Evolutionary conservation across 768 basidiomycete genomes (phyloP).

Genomic region (Boletus subparvulus): DNA sequence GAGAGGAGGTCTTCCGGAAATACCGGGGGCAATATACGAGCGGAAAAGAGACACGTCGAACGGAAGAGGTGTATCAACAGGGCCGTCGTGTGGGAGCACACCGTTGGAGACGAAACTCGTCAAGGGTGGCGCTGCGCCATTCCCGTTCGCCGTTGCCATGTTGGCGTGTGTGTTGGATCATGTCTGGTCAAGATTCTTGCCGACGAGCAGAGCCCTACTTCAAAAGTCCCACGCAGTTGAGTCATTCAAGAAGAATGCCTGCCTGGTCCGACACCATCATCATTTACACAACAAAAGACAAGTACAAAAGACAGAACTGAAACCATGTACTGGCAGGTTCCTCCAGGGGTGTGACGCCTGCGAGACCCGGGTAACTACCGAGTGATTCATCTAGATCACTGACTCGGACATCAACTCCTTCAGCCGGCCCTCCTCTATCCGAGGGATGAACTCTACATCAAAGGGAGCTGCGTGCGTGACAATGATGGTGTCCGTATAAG

Average conservation of each 20-base stretch:
- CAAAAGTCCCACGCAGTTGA: too few relatives aligned
- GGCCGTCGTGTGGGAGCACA: slow-evolving; percentile 24
- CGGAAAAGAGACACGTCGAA: slow-evolving; percentile 75
- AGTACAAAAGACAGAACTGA: too few relatives aligned
- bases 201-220: not conserved
- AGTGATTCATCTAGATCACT: not conserved
- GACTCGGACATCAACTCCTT: slow-evolving; percentile 10
- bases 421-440: slow-evolving; percentile 24
- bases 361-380: too few relatives aligned
- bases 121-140: slow-evolving; percentile 27
- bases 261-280: too few relatives aligned
- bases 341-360: too few relatives aligned
- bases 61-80: slow-evolving; percentile 38
- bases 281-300: too few relatives aligned
- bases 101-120: slow-evolving; percentile 32
- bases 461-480: slow-evolving; percentile 60
- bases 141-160: slow-evolving; percentile 22
- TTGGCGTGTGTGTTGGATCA: not conserved
- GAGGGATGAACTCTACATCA: slow-evolving; percentile 51
- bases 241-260: too few relatives aligned
- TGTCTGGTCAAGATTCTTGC: slow-evolving; percentile 4
- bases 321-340: too few relatives aligned
- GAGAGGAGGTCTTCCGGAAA: slow-evolving; percentile 41
- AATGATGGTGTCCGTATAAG: slow-evolving; percentile 53
- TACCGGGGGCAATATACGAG: slow-evolving; percentile 73